Evolutionary conservation across 352 stramenopile species (phyloP).

Genomic region (Phytopythium chamaehyphon): DNA sequence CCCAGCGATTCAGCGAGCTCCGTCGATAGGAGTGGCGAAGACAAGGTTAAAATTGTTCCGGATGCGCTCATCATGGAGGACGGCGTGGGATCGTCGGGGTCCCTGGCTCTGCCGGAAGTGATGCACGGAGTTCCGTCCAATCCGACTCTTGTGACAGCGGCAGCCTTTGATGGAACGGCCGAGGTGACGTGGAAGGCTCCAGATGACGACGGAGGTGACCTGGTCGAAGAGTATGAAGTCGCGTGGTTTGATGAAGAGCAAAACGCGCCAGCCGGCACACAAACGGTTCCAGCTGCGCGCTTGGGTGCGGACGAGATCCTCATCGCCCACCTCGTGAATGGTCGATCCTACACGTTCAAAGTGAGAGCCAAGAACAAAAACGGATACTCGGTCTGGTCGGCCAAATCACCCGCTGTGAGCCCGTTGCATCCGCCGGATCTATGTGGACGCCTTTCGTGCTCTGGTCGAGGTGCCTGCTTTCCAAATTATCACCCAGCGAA

Average conservation of each 20-base stretch:
- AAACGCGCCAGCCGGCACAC: conserved; percentile 33
- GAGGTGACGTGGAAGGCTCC: conserved; percentile 58
- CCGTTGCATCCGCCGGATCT: conserved; percentile 66
- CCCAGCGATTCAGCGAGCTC: neutral
- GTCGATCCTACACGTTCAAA: conserved; percentile 66
- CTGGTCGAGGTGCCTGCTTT: conserved; percentile 63
- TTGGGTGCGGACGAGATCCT: conserved; percentile 13
- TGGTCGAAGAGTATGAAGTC: conserved; percentile 58
- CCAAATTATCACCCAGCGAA: conserved; percentile 42
- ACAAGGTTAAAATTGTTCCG: neutral
- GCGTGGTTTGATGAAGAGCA: conserved; percentile 54
- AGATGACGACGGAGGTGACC: conserved; percentile 59
- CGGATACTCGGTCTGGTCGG: conserved; percentile 63
- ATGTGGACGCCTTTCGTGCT: conserved; percentile 58
- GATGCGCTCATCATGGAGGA: conserved; percentile 1
- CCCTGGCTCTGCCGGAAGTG: conserved; percentile 10
- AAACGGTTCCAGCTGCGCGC: conserved; percentile 16
- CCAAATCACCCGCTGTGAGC: conserved; percentile 66
- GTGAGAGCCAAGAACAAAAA: conserved; percentile 61
- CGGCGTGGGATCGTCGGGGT: neutral
- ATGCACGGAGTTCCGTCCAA: conserved; percentile 62
- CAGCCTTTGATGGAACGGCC: conserved; percentile 46
- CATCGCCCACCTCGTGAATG: conserved; percentile 47
- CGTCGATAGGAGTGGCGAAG: neutral
- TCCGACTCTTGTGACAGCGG: conserved; percentile 49